These are phyloP conservation scores for Aspergillus luchuensis DNA, from an alignment of 2,329 filamentous ascomycete genomes.

Conservation along the genomic window DNA sequence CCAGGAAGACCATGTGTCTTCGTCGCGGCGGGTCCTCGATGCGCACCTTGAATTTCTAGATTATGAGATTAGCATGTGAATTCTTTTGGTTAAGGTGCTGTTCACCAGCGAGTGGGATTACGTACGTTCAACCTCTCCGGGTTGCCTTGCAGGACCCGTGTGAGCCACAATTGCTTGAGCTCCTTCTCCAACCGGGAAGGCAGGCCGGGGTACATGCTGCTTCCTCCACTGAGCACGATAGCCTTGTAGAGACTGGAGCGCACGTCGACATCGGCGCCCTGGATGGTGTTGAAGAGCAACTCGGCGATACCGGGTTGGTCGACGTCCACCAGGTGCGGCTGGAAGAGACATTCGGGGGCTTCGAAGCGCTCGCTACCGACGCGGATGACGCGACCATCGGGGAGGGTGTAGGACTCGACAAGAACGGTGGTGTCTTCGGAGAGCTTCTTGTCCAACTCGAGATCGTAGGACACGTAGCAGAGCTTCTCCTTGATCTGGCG, in stretches of 20 bases:
- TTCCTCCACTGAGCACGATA: slow-evolving; percentile 92
- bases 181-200: slow-evolving; percentile 97
- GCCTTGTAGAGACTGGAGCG: slow-evolving; percentile 94
- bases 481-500: slow-evolving; percentile 99
- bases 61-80: slow-evolving; percentile 12
- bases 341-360: slow-evolving; percentile 96
- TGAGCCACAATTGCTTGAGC: slow-evolving; percentile 97
- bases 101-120: background rate
- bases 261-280: slow-evolving; percentile 92
- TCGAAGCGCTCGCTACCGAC: slow-evolving; percentile 98
- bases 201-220: slow-evolving; percentile 98
- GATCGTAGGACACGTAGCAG: slow-evolving; percentile 97
- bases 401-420: slow-evolving; percentile 95
- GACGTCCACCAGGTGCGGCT: slow-evolving; percentile 95
- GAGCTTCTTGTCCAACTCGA: slow-evolving; percentile 91
- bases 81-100: background rate
- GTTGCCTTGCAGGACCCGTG: slow-evolving; percentile 83
- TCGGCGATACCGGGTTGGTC: slow-evolving; percentile 96
- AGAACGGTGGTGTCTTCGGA: slow-evolving; percentile 97
- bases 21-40: slow-evolving; percentile 96
- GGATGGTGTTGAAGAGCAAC: slow-evolving; percentile 98
- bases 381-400: slow-evolving; percentile 92
- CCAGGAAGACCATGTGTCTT: slow-evolving; percentile 99
- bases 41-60: slow-evolving; percentile 94
- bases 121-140: slow-evolving; percentile 79